phyloP scores from a whole-genome alignment of 305 asterid species.

The Withania somnifera region DNA sequence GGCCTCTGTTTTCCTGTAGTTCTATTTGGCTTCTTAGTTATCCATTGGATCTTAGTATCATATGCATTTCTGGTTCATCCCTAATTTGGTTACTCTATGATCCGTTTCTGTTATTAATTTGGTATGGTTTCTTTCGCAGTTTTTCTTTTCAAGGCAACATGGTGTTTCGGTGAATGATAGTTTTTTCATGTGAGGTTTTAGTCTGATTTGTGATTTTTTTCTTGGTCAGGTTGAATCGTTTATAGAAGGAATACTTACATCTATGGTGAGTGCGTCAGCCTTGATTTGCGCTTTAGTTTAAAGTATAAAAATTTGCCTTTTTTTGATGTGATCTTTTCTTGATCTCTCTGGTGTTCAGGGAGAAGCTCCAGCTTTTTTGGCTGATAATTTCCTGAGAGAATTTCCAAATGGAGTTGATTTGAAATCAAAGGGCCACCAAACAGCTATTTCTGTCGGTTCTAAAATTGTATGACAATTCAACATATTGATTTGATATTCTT shows the following conservation, averaged over 20 bases:
- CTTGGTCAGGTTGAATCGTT: constrained; percentile 31
- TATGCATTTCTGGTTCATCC: neutral
- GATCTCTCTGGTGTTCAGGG: constrained; percentile 36
- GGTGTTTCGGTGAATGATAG: neutral
- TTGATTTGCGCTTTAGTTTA: neutral
- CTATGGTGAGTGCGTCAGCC: constrained; percentile 50
- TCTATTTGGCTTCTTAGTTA: neutral
- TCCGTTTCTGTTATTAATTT: neutral
- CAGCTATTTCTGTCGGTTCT: constrained; percentile 30
- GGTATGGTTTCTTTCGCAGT: too few species aligned
- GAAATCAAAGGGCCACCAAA: constrained; percentile 34
- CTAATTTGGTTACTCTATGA: neutral
- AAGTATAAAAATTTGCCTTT: constrained; percentile 10
- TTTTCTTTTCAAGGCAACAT: neutral
- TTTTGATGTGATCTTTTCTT: constrained; percentile 14
- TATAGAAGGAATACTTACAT: constrained; percentile 24
- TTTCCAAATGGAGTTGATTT: constrained; percentile 25
- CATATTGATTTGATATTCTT: constrained; percentile 12
- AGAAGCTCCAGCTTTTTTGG: constrained; percentile 72
- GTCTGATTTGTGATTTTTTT: neutral
- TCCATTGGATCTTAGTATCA: neutral
- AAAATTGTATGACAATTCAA: constrained; percentile 40
- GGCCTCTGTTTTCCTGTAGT: neutral
- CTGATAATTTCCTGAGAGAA: constrained; percentile 33
- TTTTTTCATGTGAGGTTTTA: neutral